A percentile compares a stretch with the other conserved stretches of the same genome.
Evolutionary conservation across 75 land plant species (phyloP).

Genomic region (Selaginella tamariscina): DNA sequence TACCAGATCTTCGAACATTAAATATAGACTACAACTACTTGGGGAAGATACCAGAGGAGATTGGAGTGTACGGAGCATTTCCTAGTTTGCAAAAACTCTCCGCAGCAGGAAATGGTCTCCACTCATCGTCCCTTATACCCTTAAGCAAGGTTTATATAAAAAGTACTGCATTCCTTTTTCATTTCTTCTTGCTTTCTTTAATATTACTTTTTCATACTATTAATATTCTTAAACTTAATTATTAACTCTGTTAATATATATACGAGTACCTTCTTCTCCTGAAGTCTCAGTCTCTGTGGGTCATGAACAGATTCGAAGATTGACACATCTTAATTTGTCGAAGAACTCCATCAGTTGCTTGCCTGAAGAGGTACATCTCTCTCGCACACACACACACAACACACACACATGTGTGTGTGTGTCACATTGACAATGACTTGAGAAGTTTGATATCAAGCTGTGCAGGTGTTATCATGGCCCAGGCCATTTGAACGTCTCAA

Average conservation of each 20-base stretch:
- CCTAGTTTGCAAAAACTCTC: conserved; percentile 13
- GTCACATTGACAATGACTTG: neutral
- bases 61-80: conserved; percentile 7
- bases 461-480: neutral
- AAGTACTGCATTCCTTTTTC: neutral
- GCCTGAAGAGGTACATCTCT: conserved; percentile 16
- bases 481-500: neutral
- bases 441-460: conserved; percentile 5
- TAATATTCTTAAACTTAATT: too few species aligned
- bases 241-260: too few species aligned
- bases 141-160: conserved; percentile 19
- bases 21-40: conserved; percentile 21
- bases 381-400: too few species aligned
- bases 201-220: too few species aligned
- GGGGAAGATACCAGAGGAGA: conserved; percentile 15
- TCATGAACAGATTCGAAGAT: conserved; percentile 14
- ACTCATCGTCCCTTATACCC: conserved; percentile 8
- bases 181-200: conserved; percentile 6
- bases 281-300: neutral
- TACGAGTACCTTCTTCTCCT: too few species aligned
- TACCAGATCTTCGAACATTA: conserved; percentile 13
- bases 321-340: conserved; percentile 13
- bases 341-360: conserved; percentile 9
- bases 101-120: conserved; percentile 18
- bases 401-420: too few species aligned